phyloP scores from a whole-genome alignment of 1,284 basidiomycete species.

The Cryptococcus sp. region DNA sequence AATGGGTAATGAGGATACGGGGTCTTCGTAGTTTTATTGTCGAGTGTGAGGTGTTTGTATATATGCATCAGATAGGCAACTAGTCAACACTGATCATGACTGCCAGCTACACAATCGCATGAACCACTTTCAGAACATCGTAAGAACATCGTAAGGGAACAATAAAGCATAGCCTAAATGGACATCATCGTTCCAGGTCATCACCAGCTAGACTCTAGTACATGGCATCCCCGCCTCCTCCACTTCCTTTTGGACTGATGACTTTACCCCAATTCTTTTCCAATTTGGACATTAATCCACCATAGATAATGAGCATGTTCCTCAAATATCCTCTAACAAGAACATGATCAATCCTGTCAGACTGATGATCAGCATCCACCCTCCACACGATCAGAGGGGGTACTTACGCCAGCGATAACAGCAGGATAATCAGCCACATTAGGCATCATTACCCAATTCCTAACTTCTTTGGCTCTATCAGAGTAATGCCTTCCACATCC shows the following conservation, averaged over 20 bases:
- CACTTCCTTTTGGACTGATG: slow-evolving; percentile 30
- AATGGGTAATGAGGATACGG: background rate
- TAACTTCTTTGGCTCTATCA: background rate
- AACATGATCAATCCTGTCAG: slow-evolving; percentile 29
- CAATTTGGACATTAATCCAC: slow-evolving; percentile 24
- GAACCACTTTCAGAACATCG: too few species aligned
- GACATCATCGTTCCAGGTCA: too few species aligned
- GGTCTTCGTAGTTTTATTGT: background rate
- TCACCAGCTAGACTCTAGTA: slow-evolving; percentile 13
- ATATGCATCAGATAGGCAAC: background rate
- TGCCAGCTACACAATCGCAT: too few species aligned
- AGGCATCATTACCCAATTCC: background rate
- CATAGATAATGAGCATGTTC: slow-evolving; percentile 18
- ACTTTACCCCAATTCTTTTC: slow-evolving; percentile 36
- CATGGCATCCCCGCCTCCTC: slow-evolving; percentile 21
- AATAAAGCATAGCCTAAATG: too few species aligned
- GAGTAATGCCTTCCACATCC: background rate
- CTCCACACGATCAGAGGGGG: background rate
- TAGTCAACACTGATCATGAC: too few species aligned
- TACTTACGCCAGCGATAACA: background rate
- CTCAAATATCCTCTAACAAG: slow-evolving; percentile 24
- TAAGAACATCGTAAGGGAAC: too few species aligned
- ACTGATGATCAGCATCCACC: slow-evolving; percentile 3
- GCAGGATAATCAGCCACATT: background rate
- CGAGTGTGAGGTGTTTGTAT: background rate